Evolutionary conservation across 2,329 filamentous ascomycete species (phyloP), one percentile per base, ranked within the genome.

Genomic region (Magnaporthiopsis rhizophila): DNA sequence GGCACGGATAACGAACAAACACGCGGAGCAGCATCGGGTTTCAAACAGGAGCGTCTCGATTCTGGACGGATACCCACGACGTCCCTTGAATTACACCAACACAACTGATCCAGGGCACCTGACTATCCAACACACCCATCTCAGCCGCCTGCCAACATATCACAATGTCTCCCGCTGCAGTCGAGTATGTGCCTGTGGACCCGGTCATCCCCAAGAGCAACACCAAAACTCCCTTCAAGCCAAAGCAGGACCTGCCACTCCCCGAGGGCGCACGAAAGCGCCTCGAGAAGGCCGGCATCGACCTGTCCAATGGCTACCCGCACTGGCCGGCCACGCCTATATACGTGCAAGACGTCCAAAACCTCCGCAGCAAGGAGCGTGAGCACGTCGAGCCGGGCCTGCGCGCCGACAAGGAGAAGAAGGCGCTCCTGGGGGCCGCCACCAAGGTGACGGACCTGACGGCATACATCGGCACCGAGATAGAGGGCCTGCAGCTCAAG

Each of bases 301-400:
- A 92, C 71, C 78, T 91, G 2, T 88, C 86, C 0, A 76, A 84
- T 0, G 89, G 89, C 0, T 91, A 91, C 68, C 89, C 89, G 0
- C 90, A 91, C 69, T 83, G 88, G 0, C 88, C 88, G 1, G 82
- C 85, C 0, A 81, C 81, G 61, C 89, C 89, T 0, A 76, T 91
- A 1, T 91, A 86, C 68, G 77, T 91, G 0, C 85, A 92, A 65
- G 89, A 91, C 68, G 86, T 88, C 3, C 85, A 85, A 74, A 84
- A 83, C 61, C 88, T 92, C 71, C 78, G 89, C 24, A 79, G 84
- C 72, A 73, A 81, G 65, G 82, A 82, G 66, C 82, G 81, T 32
- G 73, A 77, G 24, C 80, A 89, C 64, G 69, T 83, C 13, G 88
- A 91, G 62, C 81, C 86, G 0, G 87, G 86, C 3, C 79, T 83